Base-by-base conservation (phyloP, 805 yeast genomes). In the Lipomyces yamadae region DNA sequence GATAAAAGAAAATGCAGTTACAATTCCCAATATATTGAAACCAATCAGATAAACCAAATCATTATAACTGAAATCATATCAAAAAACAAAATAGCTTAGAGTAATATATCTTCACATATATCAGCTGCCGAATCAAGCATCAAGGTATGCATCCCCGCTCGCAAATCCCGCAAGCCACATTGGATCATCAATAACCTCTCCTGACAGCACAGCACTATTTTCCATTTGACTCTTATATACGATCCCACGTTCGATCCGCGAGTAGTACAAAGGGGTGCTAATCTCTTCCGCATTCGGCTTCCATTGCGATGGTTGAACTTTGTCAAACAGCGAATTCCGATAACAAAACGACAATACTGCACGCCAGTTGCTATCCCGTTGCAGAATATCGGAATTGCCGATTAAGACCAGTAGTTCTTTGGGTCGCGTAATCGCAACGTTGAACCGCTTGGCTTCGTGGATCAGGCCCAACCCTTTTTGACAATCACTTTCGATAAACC, bases 381-480 rank as follows among this genome's bases (percentile, higher is more conserved):
- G 65, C 34, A 74, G 63, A 0, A 67, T 50, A 11, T 55, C 65
- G 3, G 83, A 80, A 69, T 82, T 81, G 10, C 86, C 86, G 62
- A 83, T 76, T 0, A 83, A 75, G 8, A 82, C 73, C 65, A 82
- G 70, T 2, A 83, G 83, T 60, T 77, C 80, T 64, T 75, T 77
- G 8, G 83, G 82, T 70, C 85, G 77, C 1, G 84, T 82, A 45
- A 82, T 74, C 0, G 83, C 84, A 54, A 82, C 84, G 70, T 82
- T 82, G 64, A 82, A 74, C 70, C 84, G 67, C 45, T 66, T 63
- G 29, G 69, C 66, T 29, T 70, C 73, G 18, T 63, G 64, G 24
- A 70, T 61, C 64, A 67, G 58, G 24, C 70, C 70, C 65, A 68
- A 29, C 7, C 69, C 69, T 45, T 59, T 66, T 42, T 52, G 24